Evolutionary conservation across 2,329 filamentous ascomycete species (phyloP).

Genomic region (Nigrospora sphaerica): DNA sequence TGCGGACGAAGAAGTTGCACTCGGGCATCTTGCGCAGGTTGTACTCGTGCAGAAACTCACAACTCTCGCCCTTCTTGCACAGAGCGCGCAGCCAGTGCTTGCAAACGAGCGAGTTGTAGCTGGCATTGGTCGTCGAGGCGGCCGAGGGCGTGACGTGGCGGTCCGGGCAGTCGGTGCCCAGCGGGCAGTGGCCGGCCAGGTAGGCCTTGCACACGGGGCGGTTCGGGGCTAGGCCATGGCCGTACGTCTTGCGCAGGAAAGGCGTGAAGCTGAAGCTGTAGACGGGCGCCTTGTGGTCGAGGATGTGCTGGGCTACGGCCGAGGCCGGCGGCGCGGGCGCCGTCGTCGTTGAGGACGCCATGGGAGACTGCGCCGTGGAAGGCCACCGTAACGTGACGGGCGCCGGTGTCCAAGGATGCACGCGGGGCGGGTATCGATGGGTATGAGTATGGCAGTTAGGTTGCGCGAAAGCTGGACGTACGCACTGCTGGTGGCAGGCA

Average conservation of each 20-base stretch:
- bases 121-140: slow-evolving; percentile 30
- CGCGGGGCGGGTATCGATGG: too few species aligned
- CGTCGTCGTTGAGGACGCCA: slow-evolving; percentile 7
- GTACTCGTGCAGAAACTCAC: slow-evolving; percentile 98
- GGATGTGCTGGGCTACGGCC: slow-evolving; percentile 38
- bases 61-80: slow-evolving; percentile 94
- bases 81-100: slow-evolving; percentile 97
- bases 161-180: slow-evolving; percentile 78
- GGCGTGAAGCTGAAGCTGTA: slow-evolving; percentile 80
- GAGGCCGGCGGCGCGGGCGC: slow-evolving; percentile 15
- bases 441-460: too few species aligned
- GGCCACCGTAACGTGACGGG: too few species aligned
- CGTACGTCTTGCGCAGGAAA: slow-evolving; percentile 76
- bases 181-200: slow-evolving; percentile 76
- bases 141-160: slow-evolving; percentile 54
- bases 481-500: too few species aligned
- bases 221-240: slow-evolving; percentile 73
- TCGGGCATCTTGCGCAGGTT: slow-evolving; percentile 98
- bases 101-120: slow-evolving; percentile 82
- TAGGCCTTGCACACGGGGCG: slow-evolving; percentile 82
- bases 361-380: too few species aligned
- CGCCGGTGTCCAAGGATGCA: too few species aligned
- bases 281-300: slow-evolving; percentile 45
- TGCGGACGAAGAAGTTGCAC: slow-evolving; percentile 92
- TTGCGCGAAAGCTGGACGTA: too few species aligned